Percentiles rank a stretch among this genome's conserved stretches.
Evolutionary conservation across 345 rosid species (phyloP).

Genomic region (Sonneratia caseolaris): DNA sequence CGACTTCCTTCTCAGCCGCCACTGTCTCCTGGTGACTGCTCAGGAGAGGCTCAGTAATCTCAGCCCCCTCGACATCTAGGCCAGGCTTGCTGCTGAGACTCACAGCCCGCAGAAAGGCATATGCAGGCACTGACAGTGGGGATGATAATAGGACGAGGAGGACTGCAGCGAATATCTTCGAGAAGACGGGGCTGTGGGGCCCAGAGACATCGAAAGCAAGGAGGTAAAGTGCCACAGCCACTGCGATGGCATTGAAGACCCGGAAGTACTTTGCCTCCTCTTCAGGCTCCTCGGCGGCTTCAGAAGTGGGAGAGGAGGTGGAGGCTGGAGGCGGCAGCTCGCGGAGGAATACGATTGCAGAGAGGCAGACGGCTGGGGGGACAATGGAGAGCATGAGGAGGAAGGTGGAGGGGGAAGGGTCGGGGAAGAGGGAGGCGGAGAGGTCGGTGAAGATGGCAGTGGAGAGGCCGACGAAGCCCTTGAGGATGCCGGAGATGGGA

Average conservation of each 20-base stretch:
- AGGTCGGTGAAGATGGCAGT: conserved; percentile 94
- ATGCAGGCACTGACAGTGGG: conserved; percentile 54
- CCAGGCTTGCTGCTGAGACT: conserved; percentile 7
- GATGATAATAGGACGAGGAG: conserved; percentile 55
- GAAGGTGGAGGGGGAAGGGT: conserved; percentile 41
- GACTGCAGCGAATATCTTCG: conserved; percentile 34
- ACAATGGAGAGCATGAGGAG: conserved; percentile 58
- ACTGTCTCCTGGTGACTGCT: neutral
- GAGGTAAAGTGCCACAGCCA: conserved; percentile 64
- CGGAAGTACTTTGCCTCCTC: conserved; percentile 65
- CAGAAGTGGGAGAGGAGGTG: neutral
- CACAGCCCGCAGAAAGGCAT: conserved; percentile 24
- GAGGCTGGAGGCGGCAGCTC: conserved; percentile 47
- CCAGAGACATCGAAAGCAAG: conserved; percentile 49
- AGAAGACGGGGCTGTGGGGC: conserved; percentile 27
- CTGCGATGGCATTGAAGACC: conserved; percentile 54
- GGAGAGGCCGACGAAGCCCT: conserved; percentile 84
- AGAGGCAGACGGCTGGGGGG: conserved; percentile 73
- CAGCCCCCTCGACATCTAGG: conserved; percentile 18
- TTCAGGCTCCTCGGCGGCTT: conserved; percentile 39
- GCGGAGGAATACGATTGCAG: conserved; percentile 75
- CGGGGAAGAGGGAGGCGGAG: conserved; percentile 58
- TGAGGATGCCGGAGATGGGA: conserved; percentile 83
- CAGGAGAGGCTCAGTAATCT: conserved; percentile 44
- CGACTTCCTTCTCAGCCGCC: neutral